Percentiles rank a stretch among this genome's conserved stretches.
Evolutionary conservation across 106 monocot species (phyloP).

Genomic region (Acanthochlamys bracteata): DNA sequence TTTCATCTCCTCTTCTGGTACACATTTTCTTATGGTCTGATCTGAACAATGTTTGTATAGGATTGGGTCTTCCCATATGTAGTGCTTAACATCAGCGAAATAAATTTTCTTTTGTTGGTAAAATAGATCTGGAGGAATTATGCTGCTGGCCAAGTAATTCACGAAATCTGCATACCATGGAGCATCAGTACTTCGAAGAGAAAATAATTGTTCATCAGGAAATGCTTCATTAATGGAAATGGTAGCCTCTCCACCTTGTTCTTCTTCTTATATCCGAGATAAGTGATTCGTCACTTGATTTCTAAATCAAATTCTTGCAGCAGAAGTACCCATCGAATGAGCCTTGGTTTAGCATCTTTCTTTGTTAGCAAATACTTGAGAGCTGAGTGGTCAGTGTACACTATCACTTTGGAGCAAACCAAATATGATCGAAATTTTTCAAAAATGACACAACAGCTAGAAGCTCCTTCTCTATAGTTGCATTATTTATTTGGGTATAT

Average conservation of each 20-base stretch:
- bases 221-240: too few species aligned
- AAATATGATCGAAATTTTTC: too few species aligned
- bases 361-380: not conserved
- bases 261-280: not conserved
- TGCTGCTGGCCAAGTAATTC: not conserved
- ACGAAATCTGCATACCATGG: conserved; percentile 5
- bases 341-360: conserved; percentile 5
- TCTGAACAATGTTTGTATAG: too few species aligned
- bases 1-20: not conserved
- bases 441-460: too few species aligned
- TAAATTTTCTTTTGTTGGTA: conserved; percentile 2
- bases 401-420: too few species aligned
- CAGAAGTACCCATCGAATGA: not conserved
- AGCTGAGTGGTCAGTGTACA: too few species aligned
- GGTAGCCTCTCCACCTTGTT: not conserved
- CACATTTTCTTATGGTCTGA: too few species aligned
- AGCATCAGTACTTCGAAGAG: too few species aligned
- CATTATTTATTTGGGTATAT: not conserved
- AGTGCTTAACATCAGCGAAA: not conserved
- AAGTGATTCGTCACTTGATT: not conserved
- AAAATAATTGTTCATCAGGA: too few species aligned
- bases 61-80: too few species aligned
- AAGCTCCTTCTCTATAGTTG: too few species aligned
- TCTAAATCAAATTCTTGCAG: conserved; percentile 3
- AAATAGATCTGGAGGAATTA: not conserved